Evolutionary conservation across 768 basidiomycete genomes (phyloP).

Genomic region (Tylopilus cervinicoccineus): DNA sequence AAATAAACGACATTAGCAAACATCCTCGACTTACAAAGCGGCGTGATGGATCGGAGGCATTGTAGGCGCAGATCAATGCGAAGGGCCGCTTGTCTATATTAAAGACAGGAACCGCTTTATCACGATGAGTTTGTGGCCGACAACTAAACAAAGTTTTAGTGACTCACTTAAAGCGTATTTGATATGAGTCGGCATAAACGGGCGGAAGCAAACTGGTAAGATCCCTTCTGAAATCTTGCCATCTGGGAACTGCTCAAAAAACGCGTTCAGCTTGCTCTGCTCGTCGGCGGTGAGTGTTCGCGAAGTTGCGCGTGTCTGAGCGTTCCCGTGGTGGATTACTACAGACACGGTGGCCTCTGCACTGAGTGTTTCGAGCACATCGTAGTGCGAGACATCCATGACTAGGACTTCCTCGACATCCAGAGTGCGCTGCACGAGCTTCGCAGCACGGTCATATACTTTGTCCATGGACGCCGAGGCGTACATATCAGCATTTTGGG

Average conservation of each 20-base stretch:
- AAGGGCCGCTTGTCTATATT: constrained; percentile 93
- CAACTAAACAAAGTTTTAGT: neutral
- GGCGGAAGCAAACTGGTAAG: constrained; percentile 76
- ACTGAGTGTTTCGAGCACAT: constrained; percentile 69
- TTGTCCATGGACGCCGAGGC: constrained; percentile 64
- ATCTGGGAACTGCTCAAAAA: constrained; percentile 77
- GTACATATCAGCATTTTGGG: constrained; percentile 22
- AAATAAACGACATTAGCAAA: constrained; percentile 1
- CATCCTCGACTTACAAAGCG: constrained; percentile 59
- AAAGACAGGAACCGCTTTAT: constrained; percentile 81
- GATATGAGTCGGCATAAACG: constrained; percentile 75
- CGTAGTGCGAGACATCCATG: constrained; percentile 89
- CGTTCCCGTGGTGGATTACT: constrained; percentile 66
- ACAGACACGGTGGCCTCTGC: constrained; percentile 63
- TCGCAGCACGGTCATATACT: constrained; percentile 87
- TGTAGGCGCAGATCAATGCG: constrained; percentile 87
- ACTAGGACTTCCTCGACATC: constrained; percentile 92
- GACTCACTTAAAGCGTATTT: constrained; percentile 84
- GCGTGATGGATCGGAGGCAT: constrained; percentile 73
- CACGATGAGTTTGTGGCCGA: constrained; percentile 4
- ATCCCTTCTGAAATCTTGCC: constrained; percentile 87
- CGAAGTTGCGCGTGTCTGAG: constrained; percentile 46
- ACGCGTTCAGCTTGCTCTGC: constrained; percentile 68
- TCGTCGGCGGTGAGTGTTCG: constrained; percentile 64
- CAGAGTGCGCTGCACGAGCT: constrained; percentile 82